Base-by-base conservation (phyloP, 768 basidiomycete genomes). In the Suillus variegatus region DNA sequence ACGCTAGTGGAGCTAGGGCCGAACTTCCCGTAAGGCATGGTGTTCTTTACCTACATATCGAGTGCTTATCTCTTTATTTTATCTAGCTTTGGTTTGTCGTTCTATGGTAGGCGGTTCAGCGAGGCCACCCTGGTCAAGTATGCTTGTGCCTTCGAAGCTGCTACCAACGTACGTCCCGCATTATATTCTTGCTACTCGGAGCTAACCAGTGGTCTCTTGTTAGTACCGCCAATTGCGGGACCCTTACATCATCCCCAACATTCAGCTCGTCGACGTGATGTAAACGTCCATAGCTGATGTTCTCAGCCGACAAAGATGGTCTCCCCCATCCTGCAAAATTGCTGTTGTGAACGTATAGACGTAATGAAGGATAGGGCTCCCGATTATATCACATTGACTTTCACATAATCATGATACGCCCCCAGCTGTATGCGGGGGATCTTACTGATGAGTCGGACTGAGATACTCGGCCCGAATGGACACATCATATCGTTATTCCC, bases 241-340 rank as follows among this genome's bases (percentile, higher is more conserved):
- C 41, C 58, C 58, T 3, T 60, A 60, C 18, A 28, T 60, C 10
- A 60, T 60, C 28, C 58, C 58, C 18, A 60, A 60, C 10, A 60
- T 60, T 20, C 58, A 60, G 41, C 58, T 60, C 12, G 25, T 60
- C 25, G 58, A 60, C 28, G 58, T 60, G 18, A 60, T 60, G 57
- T 58, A 28, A 20, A 2, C 18, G 4, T 35, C 52, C 9, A 35
- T 20, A 1, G 16, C 8, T 40, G n/a, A 25, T 40, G 2, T 36
- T 36, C 20, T 4, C 32, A 35, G 35, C 22, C 14, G 56, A 25
- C 14, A n/a, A 10, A 57, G n/a, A 13, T 9, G 8, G 22, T 22
- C 18, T 38, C 56, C 16, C 22, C 22, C 8, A 16, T 58, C 25
- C 22, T 22, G 7, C 22, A 8, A 16, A 28, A 28, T 28, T 52